These are phyloP conservation scores for Tetrahymena thermophila DNA, from an alignment of 73 alveolate species.

Conservation along the genomic window DNA sequence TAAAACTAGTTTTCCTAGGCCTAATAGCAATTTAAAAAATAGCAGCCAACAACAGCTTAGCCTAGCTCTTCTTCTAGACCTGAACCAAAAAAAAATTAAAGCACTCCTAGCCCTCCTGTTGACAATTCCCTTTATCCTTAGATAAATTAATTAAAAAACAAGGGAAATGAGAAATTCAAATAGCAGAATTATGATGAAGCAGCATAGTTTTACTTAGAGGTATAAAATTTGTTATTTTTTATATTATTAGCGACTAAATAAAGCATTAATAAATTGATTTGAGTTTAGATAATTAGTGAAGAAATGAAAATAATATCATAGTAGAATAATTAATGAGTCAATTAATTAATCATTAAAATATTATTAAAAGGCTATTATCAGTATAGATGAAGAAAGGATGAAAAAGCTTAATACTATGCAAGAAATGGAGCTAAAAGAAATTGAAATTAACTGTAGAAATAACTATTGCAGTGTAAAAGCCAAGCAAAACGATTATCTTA, in stretches of 20 bases:
- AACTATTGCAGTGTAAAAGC: slow-evolving; percentile 40
- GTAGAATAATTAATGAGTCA: too few species aligned
- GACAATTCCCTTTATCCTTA: slow-evolving; percentile 4
- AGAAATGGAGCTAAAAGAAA: slow-evolving; percentile 5
- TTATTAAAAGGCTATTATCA: neutral
- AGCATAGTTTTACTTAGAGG: slow-evolving; percentile 25
- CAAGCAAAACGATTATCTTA: slow-evolving; percentile 10
- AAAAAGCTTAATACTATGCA: neutral
- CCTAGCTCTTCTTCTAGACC: neutral
- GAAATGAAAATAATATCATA: too few species aligned
- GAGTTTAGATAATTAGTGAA: too few species aligned
- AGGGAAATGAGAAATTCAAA: slow-evolving; percentile 33
- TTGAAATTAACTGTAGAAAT: slow-evolving; percentile 27
- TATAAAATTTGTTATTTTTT: neutral
- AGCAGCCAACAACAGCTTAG: neutral
- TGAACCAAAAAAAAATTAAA: neutral
- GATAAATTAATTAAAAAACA: slow-evolving; percentile 5
- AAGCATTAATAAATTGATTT: too few species aligned
- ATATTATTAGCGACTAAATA: neutral
- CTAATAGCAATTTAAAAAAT: neutral
- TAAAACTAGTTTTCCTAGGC: neutral
- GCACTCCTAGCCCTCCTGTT: neutral
- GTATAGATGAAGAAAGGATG: slow-evolving; percentile 18
- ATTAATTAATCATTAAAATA: too few species aligned
- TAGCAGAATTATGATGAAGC: slow-evolving; percentile 13